Evolutionary conservation across 1,139 yeast species (phyloP).

Genomic region (Geotrichum macrosporum): DNA sequence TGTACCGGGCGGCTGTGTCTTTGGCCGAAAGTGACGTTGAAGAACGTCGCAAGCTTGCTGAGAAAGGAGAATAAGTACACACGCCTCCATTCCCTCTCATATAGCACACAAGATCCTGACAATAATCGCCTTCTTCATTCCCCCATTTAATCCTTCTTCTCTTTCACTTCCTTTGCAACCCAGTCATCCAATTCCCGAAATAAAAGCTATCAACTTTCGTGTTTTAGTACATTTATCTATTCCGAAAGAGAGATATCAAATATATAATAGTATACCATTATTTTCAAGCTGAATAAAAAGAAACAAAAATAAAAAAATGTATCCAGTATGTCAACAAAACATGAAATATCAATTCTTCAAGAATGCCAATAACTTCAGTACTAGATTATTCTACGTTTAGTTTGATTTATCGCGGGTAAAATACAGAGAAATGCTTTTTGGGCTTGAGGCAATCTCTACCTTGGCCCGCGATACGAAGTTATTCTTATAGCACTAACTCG

Average conservation of each 20-base stretch:
- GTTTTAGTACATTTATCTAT: too few relatives aligned
- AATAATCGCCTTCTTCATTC: too few relatives aligned
- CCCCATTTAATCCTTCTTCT: background rate
- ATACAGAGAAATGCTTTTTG: constrained; percentile 6
- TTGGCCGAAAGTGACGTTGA: constrained; percentile 80
- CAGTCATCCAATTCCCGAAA: too few relatives aligned
- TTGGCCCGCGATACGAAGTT: background rate
- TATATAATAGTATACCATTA: background rate
- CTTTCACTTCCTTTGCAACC: background rate
- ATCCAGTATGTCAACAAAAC: constrained; percentile 5
- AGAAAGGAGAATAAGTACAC: constrained; percentile 19
- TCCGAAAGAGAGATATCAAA: too few relatives aligned
- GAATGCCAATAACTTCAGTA: constrained; percentile 6
- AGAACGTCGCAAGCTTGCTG: constrained; percentile 40
- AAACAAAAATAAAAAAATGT: too few relatives aligned
- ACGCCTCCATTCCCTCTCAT: background rate
- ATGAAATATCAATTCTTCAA: constrained; percentile 3
- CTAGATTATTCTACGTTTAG: too few relatives aligned
- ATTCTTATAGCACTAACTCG: background rate
- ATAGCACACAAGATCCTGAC: background rate
- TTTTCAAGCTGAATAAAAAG: too few relatives aligned
- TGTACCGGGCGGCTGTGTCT: constrained; percentile 76
- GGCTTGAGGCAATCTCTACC: constrained; percentile 5
- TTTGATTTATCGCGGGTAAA: constrained; percentile 11
- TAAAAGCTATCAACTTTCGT: too few relatives aligned